Percentiles rank a stretch among this genome's conserved stretches.
phyloP scores from a whole-genome alignment of 2,329 filamentous ascomycete species.

The Scytalidium lignicola region DNA sequence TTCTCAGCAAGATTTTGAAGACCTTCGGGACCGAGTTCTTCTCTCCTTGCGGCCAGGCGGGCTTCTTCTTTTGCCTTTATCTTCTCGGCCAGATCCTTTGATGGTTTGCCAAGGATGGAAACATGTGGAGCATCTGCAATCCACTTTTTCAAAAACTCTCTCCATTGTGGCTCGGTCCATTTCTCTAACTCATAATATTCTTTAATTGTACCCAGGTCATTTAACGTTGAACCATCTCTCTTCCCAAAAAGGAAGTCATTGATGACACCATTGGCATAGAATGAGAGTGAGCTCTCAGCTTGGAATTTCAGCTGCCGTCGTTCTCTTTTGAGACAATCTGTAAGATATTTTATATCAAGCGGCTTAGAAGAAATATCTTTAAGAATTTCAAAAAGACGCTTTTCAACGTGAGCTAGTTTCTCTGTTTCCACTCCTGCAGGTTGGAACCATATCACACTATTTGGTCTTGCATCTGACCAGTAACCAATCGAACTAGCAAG shows the following conservation, averaged over 20 bases:
- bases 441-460: constrained; percentile 79
- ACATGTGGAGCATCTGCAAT: constrained; percentile 81
- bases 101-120: constrained; percentile 84
- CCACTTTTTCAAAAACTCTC: constrained; percentile 75
- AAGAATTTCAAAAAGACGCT: constrained; percentile 78
- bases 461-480: constrained; percentile 72
- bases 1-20: constrained; percentile 68
- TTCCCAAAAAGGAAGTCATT: constrained; percentile 88
- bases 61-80: constrained; percentile 77
- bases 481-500: constrained; percentile 82
- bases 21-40: constrained; percentile 75
- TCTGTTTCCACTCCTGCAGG: constrained; percentile 83
- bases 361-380: constrained; percentile 74
- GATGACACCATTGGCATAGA: constrained; percentile 82
- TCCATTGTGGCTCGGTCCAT: constrained; percentile 85
- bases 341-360: constrained; percentile 85
- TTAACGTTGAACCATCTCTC: constrained; percentile 73
- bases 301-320: constrained; percentile 76
- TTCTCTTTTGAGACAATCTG: constrained; percentile 79
- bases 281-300: constrained; percentile 74
- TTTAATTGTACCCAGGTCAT: constrained; percentile 48
- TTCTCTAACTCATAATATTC: constrained; percentile 66
- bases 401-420: constrained; percentile 77
- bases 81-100: constrained; percentile 69
- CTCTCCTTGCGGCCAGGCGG: constrained; percentile 72